Evolutionary conservation across 73 alveolate species (phyloP), one percentile per base, ranked within the genome.

Genomic region (Uronychia setigera): DNA sequence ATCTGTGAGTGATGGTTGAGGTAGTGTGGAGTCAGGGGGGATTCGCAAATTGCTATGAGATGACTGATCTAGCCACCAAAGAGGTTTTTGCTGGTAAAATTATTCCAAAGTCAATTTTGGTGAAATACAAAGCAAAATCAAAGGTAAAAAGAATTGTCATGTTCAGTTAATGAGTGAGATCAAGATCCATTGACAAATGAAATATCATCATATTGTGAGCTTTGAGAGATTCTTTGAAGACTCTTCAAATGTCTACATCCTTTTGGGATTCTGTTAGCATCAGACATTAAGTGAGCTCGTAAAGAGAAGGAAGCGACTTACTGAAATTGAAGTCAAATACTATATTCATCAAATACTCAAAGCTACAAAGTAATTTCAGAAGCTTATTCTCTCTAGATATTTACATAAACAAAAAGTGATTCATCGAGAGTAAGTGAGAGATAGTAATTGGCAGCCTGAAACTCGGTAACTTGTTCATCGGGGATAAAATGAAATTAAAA

Each of bases 21-120:
- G n/a, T n/a, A n/a, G n/a, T n/a, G n/a, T n/a, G n/a, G n/a, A 80
- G 93, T 88, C 81, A 88, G 91, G 98, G 98, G 9, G 98, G 98
- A 0, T 93, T 93, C 77, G 98, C 96, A 0, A 82, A 92, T 58
- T 87, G 94, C 76, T 93, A 91, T 91, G 96, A 93, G 90, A 33
- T 93, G 78, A 76, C 85, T 19, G 84, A 88, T 76, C 85, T 35
- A 81, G 95, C 91, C 79, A 87, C 86, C 33, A 78, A 87, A 67
- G 79, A 87, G 33, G 77, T 77, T 1, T 89, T 34, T 0, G 98
- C 98, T 0, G 96, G 90, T 25, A 93, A 93, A 83, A 78, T 93
- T 32, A 91, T 93, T 27, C 91, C 86, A 26, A 93, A 93, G 83
- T 46, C 60, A 83, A 78, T 79, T 0, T 35, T 83, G 33, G n/a